Evolutionary conservation across 148 eudicot genomes (phyloP).

Genomic region (Rhododendron williamsianum): DNA sequence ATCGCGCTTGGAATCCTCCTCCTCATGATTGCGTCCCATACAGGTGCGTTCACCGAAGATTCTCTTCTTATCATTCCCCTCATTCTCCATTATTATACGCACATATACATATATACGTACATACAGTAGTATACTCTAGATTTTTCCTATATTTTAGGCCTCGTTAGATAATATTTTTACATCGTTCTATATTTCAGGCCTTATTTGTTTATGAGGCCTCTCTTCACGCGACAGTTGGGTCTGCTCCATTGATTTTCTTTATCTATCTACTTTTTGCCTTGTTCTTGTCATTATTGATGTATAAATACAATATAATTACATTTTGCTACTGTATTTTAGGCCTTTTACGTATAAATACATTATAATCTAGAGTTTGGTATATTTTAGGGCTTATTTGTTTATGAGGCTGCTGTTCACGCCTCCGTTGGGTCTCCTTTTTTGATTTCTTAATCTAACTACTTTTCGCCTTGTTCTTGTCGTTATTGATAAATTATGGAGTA

Average conservation of each 20-base stretch:
- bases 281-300: not conserved
- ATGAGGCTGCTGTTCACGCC: not conserved
- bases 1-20: conserved; percentile 21
- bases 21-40: conserved; percentile 10
- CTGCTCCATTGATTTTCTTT: not conserved
- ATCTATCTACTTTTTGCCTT: not conserved
- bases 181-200: not conserved
- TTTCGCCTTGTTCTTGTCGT: not conserved
- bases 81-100: not conserved
- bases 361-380: not conserved
- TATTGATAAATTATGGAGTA: not conserved
- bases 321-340: not conserved
- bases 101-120: not conserved
- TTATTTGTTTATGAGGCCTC: not conserved
- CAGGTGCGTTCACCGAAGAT: conserved; percentile 22
- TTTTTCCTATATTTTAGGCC: not conserved
- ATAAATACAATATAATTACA: too few relatives aligned
- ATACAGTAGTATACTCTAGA: not conserved
- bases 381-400: not conserved
- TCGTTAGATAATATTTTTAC: not conserved
- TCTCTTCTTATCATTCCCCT: not conserved
- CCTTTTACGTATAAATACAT: not conserved
- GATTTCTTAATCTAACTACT: not conserved
- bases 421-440: not conserved
- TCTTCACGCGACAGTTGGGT: not conserved